phyloP scores from a whole-genome alignment of 2,329 filamentous ascomycete species.

The Thielaviopsis punctulata region DNA sequence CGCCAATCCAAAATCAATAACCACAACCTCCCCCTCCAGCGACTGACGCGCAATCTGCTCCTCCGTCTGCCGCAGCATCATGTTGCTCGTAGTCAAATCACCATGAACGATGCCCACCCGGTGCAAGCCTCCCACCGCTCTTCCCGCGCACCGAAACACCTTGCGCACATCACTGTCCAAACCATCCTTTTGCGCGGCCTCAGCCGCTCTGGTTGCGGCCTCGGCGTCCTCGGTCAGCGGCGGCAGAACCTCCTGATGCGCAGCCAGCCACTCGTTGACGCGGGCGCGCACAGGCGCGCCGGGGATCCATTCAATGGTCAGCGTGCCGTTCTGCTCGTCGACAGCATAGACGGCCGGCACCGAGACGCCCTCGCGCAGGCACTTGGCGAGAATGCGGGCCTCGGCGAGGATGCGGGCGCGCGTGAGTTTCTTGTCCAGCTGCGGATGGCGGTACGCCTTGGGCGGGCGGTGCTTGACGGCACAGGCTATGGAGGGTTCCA shows the following conservation, averaged over 20 bases:
- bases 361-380: conserved; percentile 57
- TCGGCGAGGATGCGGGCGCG: conserved; percentile 77
- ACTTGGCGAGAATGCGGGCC: conserved; percentile 66
- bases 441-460: conserved; percentile 83
- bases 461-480: conserved; percentile 82
- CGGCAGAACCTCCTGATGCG: conserved; percentile 22
- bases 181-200: conserved; percentile 19
- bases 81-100: conserved; percentile 90
- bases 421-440: conserved; percentile 74
- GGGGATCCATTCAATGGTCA: conserved; percentile 73
- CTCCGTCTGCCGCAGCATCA: conserved; percentile 51
- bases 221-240: conserved; percentile 8
- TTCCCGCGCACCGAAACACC: conserved; percentile 55
- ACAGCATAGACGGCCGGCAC: conserved; percentile 68
- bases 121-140: conserved; percentile 60
- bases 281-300: conserved; percentile 53
- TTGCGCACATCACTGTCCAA: conserved; percentile 35
- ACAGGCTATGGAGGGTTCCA: conserved; percentile 47
- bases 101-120: conserved; percentile 78
- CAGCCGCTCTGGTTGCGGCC: background rate
- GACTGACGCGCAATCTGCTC: conserved; percentile 13
- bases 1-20: conserved; percentile 91
- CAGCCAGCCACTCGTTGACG: conserved; percentile 51
- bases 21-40: conserved; percentile 57
- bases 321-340: conserved; percentile 48